phyloP scores from a whole-genome alignment of 2,329 filamentous ascomycete species.

The Rhexocercosporidium sp. region DNA sequence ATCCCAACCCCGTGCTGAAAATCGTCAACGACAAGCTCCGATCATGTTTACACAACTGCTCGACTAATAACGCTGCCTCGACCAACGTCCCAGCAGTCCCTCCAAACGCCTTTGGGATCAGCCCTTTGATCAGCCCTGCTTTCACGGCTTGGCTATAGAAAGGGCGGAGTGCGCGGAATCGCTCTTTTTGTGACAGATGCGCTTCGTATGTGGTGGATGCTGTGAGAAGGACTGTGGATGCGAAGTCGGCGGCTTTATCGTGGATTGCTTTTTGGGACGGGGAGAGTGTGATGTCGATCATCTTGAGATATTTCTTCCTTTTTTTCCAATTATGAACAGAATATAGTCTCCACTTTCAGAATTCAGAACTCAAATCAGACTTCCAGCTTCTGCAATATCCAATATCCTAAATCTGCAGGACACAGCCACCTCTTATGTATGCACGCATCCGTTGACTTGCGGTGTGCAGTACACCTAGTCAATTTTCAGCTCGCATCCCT shows the following conservation, averaged over 20 bases:
- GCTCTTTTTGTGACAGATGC: slow-evolving; percentile 37
- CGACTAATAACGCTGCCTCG: slow-evolving; percentile 55
- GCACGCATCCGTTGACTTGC: too few species aligned
- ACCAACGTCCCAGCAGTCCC: slow-evolving; percentile 51
- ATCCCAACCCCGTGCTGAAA: slow-evolving; percentile 56
- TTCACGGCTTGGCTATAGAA: slow-evolving; percentile 51
- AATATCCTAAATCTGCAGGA: not conserved
- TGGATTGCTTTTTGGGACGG: slow-evolving; percentile 37
- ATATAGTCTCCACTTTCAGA: not conserved
- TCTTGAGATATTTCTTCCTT: slow-evolving; percentile 13
- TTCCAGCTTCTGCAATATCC: not conserved
- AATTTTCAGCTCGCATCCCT: too few species aligned
- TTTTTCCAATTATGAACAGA: not conserved
- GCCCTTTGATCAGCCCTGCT: slow-evolving; percentile 53
- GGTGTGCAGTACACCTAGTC: too few species aligned
- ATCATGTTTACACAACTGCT: slow-evolving; percentile 59
- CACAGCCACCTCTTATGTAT: too few species aligned
- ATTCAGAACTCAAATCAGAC: not conserved
- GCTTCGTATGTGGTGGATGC: slow-evolving; percentile 38
- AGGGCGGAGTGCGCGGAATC: slow-evolving; percentile 54
- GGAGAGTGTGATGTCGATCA: slow-evolving; percentile 44
- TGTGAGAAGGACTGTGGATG: slow-evolving; percentile 34
- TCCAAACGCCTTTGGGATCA: slow-evolving; percentile 52
- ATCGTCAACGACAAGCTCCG: slow-evolving; percentile 55
- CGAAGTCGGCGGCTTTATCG: slow-evolving; percentile 38